phyloP scores from a whole-genome alignment of 306 rosid genomes.

The Prunus persica region DNA sequence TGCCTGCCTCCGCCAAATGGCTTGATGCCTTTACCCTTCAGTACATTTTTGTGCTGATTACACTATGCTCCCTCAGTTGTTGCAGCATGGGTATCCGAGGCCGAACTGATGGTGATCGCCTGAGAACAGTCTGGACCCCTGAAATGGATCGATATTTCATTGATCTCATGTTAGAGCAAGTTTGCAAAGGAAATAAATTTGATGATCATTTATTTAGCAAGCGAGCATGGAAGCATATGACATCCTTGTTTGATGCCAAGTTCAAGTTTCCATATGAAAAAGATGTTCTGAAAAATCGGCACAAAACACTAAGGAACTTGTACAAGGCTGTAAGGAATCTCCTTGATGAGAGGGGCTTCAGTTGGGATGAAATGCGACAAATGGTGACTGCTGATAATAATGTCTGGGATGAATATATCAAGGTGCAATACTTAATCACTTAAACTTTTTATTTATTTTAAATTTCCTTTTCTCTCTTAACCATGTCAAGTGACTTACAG shows the following conservation, averaged over 20 bases:
- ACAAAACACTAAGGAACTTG: constrained; percentile 67
- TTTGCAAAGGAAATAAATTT: constrained; percentile 42
- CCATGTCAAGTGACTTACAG: background rate
- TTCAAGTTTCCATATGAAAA: constrained; percentile 71
- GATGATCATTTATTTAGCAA: constrained; percentile 72
- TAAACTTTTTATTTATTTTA: background rate
- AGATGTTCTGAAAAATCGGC: constrained; percentile 70
- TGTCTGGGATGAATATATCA: constrained; percentile 71
- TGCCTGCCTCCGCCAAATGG: background rate
- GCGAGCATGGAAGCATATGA: constrained; percentile 70
- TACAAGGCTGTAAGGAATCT: constrained; percentile 49
- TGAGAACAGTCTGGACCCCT: constrained; percentile 75
- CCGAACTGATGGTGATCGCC: constrained; percentile 43
- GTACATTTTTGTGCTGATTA: constrained; percentile 9
- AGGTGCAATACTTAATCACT: constrained; percentile 34
- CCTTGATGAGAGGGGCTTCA: constrained; percentile 56
- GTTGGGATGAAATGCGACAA: constrained; percentile 63
- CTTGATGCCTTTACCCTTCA: background rate
- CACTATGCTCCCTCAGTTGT: background rate
- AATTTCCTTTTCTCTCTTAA: constrained; percentile 15
- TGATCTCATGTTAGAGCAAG: constrained; percentile 68
- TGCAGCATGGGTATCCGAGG: constrained; percentile 40
- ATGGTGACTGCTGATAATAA: constrained; percentile 68
- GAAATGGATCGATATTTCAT: constrained; percentile 76
- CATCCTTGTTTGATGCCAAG: constrained; percentile 53